Percentiles rank a stretch among this genome's conserved stretches.
These are phyloP conservation scores for Porcisia deanei DNA, from an alignment of 208 protist genomes.

Conservation along the genomic window DNA sequence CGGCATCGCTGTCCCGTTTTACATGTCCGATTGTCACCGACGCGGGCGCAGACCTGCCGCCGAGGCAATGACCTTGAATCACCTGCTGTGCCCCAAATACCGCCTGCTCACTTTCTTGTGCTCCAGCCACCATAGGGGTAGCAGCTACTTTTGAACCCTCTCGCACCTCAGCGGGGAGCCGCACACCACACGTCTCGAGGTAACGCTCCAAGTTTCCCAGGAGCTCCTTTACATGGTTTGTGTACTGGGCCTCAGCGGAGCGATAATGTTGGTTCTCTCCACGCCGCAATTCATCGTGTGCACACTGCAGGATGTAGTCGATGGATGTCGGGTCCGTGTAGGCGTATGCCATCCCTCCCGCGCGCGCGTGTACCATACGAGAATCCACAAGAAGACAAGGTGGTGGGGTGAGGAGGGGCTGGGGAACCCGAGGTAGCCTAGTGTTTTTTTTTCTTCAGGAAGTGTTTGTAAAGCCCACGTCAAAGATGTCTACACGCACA, in stretches of 20 bases:
- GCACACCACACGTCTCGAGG: slow-evolving; percentile 33
- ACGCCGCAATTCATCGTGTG: slow-evolving; percentile 23
- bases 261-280: slow-evolving; percentile 29
- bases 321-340: slow-evolving; percentile 30
- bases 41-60: neutral
- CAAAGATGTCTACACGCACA: neutral
- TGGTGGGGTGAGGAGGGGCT: neutral
- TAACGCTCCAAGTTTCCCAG: slow-evolving; percentile 35
- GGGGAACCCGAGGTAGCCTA: no score
- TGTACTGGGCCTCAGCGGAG: slow-evolving; percentile 22
- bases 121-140: slow-evolving; percentile 6
- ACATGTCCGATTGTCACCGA: neutral
- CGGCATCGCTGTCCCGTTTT: neutral
- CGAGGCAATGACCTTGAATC: neutral
- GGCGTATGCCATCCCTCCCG: slow-evolving; percentile 20
- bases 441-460: no score
- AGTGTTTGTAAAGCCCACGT: neutral
- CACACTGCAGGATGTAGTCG: slow-evolving; percentile 28
- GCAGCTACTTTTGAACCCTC: slow-evolving; percentile 8
- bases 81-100: neutral
- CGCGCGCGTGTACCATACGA: no score
- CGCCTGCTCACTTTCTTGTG: slow-evolving; percentile 1
- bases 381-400: neutral
- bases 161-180: slow-evolving; percentile 19
- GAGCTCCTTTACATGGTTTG: slow-evolving; percentile 26